Conservation (phyloP, 345 rosid genomes). For the Eucalyptus erythrocorys region DNA sequence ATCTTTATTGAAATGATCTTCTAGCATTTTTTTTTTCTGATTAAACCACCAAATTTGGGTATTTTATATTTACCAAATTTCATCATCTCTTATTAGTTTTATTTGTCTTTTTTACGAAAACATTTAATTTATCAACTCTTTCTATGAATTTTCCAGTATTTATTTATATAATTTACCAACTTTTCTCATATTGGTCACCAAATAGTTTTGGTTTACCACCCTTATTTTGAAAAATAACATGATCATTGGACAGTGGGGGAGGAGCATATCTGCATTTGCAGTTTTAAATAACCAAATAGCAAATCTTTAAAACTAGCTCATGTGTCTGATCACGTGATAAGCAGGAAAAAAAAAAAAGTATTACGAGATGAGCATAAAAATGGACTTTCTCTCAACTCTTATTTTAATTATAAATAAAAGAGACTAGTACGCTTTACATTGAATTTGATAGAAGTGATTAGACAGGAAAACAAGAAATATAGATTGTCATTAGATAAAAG, state of each 20-base stretch:
- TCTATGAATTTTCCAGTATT: not conserved
- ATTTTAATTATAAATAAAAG: not conserved
- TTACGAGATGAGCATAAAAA: not conserved
- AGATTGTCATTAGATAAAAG: not conserved
- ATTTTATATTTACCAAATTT: not conserved
- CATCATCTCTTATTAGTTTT: not conserved
- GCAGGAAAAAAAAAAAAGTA: too few relatives aligned
- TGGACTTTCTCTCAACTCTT: not conserved
- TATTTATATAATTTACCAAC: not conserved
- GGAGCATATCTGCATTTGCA: not conserved
- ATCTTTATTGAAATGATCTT: not conserved
- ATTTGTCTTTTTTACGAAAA: accelerated
- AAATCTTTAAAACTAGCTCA: not conserved
- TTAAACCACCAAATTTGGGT: not conserved
- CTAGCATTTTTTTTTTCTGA: not conserved
- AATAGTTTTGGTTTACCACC: not conserved
- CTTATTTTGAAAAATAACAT: not conserved
- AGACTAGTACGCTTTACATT: not conserved
- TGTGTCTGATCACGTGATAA: too few relatives aligned
- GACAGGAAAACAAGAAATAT: not conserved
- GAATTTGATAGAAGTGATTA: not conserved
- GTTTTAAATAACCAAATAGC: not conserved
- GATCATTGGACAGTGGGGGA: not conserved
- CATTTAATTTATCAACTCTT: not conserved
- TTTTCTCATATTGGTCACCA: not conserved